These are phyloP conservation scores for Alternaria alternata DNA, from an alignment of 2,329 filamentous ascomycete species.

Conservation along the genomic window DNA sequence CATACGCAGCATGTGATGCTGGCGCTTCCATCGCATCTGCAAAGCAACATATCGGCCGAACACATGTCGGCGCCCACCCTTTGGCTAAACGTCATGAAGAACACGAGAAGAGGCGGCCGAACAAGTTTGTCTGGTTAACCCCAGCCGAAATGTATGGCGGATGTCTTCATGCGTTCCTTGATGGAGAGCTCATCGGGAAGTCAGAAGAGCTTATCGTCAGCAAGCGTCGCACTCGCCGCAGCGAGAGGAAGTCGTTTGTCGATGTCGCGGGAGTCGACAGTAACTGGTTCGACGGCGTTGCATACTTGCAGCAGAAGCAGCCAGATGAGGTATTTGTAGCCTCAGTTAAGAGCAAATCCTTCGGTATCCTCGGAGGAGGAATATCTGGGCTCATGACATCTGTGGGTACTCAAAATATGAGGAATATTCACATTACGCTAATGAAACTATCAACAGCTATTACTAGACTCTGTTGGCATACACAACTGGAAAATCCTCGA, in stretches of 20 bases:
- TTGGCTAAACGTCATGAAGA: constrained; percentile 28
- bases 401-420: neutral
- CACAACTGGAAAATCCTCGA: constrained; percentile 69
- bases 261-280: constrained; percentile 63
- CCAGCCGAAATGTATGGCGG: constrained; percentile 45
- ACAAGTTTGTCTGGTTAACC: constrained; percentile 53
- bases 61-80: constrained; percentile 31
- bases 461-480: constrained; percentile 59
- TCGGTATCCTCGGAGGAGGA: constrained; percentile 70
- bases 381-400: constrained; percentile 68
- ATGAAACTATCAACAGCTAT: neutral
- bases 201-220: constrained; percentile 37
- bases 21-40: constrained; percentile 4
- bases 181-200: constrained; percentile 43
- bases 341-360: constrained; percentile 61
- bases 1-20: constrained; percentile 30
- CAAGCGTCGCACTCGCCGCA: constrained; percentile 29
- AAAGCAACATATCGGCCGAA: constrained; percentile 26
- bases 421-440: neutral
- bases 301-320: constrained; percentile 62
- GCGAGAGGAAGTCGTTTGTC: constrained; percentile 39
- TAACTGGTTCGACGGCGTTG: constrained; percentile 70
- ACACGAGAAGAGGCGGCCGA: constrained; percentile 23
- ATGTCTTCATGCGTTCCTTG: constrained; percentile 53
- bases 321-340: constrained; percentile 59